phyloP scores from a whole-genome alignment of 371 early-diverging fungal genomes.

The Syncephalastrum sp. region DNA sequence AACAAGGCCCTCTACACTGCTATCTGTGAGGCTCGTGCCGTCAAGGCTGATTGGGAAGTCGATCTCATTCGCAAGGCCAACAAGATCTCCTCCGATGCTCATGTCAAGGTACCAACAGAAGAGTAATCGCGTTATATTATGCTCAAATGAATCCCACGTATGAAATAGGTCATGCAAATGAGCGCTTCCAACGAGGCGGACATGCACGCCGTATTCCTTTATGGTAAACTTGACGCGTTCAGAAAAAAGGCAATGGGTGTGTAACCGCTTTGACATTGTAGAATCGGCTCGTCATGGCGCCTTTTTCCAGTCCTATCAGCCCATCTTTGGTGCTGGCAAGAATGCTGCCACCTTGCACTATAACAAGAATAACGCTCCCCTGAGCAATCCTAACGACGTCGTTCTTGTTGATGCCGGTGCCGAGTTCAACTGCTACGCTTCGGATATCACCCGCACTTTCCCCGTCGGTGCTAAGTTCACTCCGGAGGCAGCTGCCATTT shows the following conservation, averaged over 20 bases:
- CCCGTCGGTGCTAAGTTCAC: slow-evolving; percentile 83
- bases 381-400: slow-evolving; percentile 43
- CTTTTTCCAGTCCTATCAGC: slow-evolving; percentile 81
- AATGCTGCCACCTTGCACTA: slow-evolving; percentile 87
- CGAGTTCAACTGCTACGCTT: slow-evolving; percentile 79
- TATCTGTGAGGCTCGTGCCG: slow-evolving; percentile 74
- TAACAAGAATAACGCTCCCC: slow-evolving; percentile 64
- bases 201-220: slow-evolving; percentile 76
- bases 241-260: background rate
- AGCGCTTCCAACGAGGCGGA: slow-evolving; percentile 56
- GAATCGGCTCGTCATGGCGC: slow-evolving; percentile 68
- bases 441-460: slow-evolving; percentile 90
- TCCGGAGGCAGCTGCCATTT: slow-evolving; percentile 73
- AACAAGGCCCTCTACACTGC: slow-evolving; percentile 50
- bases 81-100: slow-evolving; percentile 77
- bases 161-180: slow-evolving; percentile 62
- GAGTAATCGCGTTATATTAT: background rate
- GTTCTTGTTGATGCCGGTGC: slow-evolving; percentile 90
- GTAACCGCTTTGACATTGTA: background rate
- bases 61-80: slow-evolving; percentile 75
- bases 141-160: background rate
- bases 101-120: slow-evolving; percentile 44
- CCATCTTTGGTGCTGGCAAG: slow-evolving; percentile 80
- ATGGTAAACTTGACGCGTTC: slow-evolving; percentile 27
- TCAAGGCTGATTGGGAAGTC: slow-evolving; percentile 79